phyloP scores from a whole-genome alignment of 2,329 filamentous ascomycete genomes.

The Verticillium nubilum region DNA sequence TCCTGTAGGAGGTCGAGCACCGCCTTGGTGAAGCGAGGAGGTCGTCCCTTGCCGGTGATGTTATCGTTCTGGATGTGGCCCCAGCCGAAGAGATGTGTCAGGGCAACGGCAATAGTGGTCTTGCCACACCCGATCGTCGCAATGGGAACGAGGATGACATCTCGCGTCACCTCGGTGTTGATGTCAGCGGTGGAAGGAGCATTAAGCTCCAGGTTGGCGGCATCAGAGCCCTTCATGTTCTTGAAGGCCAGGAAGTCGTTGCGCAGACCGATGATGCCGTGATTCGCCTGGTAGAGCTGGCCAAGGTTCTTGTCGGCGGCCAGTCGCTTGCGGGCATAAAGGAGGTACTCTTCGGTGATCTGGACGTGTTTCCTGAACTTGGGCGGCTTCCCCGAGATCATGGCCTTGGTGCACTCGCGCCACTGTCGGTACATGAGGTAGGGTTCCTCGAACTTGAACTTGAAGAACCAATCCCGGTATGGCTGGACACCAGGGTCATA shows the following conservation, averaged over 20 bases:
- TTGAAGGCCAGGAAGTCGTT: constrained; percentile 82
- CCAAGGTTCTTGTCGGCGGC: constrained; percentile 61
- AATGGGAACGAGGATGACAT: constrained; percentile 82
- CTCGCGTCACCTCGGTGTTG: constrained; percentile 48
- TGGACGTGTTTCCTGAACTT: constrained; percentile 79
- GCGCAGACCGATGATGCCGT: constrained; percentile 88
- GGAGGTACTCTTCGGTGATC: constrained; percentile 87
- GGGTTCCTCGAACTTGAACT: constrained; percentile 99
- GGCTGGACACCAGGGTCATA: constrained; percentile 41
- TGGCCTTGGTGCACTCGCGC: constrained; percentile 90
- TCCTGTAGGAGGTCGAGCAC: constrained; percentile 60
- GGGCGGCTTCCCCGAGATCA: constrained; percentile 71
- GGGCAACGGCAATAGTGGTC: constrained; percentile 80
- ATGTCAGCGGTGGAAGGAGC: constrained; percentile 35
- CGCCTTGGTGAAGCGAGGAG: constrained; percentile 69
- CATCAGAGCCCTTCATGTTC: constrained; percentile 82
- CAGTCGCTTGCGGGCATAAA: constrained; percentile 72
- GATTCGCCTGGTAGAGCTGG: constrained; percentile 75
- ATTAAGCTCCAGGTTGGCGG: constrained; percentile 68
- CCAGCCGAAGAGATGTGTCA: constrained; percentile 81
- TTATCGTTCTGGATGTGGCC: constrained; percentile 97
- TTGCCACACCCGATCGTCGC: constrained; percentile 96
- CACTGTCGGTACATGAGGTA: constrained; percentile 99
- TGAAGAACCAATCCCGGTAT: constrained; percentile 98
- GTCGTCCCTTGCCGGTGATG: constrained; percentile 73